Evolutionary conservation across 208 protist genomes (phyloP).

Genomic region (Leishmania aethiopica): DNA sequence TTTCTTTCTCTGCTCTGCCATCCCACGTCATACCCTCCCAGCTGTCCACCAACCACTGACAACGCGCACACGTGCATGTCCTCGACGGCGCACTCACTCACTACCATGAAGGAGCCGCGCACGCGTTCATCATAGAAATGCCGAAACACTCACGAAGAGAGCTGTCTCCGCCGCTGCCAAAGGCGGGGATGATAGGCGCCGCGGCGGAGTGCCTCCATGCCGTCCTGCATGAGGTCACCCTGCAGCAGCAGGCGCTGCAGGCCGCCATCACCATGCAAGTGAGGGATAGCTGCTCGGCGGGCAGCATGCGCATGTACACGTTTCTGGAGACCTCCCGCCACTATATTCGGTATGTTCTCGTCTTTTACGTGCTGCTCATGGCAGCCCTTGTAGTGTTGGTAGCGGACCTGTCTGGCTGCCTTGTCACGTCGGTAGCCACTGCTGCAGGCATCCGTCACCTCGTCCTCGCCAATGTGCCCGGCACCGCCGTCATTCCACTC

Average conservation of each 20-base stretch:
- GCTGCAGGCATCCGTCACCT: slow-evolving; percentile 39
- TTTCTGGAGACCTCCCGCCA: slow-evolving; percentile 15
- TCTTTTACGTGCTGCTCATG: slow-evolving; percentile 28
- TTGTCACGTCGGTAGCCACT: slow-evolving; percentile 35
- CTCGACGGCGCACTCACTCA: not conserved
- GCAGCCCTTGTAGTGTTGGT: slow-evolving; percentile 9
- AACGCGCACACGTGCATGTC: not conserved
- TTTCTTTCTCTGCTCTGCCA: not conserved
- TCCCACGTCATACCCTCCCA: not conserved
- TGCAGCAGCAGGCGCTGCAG: slow-evolving; percentile 12
- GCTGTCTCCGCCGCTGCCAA: not conserved
- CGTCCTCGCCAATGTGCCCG: slow-evolving; percentile 48
- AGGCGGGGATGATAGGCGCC: not conserved
- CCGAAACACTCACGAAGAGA: not conserved
- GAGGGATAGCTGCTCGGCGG: not conserved
- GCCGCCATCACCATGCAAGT: not conserved
- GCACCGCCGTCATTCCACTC: slow-evolving; percentile 53
- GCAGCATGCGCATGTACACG: not conserved
- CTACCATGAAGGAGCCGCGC: not conserved
- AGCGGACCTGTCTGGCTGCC: slow-evolving; percentile 24
- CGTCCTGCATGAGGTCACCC: slow-evolving; percentile 1
- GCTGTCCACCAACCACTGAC: not conserved
- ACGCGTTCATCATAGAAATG: not conserved
- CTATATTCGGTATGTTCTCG: slow-evolving; percentile 13
- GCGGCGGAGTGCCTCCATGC: slow-evolving; percentile 16